These are phyloP conservation scores for Physcia stellaris DNA, from an alignment of 495 filamentous ascomycete species.

Conservation along the genomic window DNA sequence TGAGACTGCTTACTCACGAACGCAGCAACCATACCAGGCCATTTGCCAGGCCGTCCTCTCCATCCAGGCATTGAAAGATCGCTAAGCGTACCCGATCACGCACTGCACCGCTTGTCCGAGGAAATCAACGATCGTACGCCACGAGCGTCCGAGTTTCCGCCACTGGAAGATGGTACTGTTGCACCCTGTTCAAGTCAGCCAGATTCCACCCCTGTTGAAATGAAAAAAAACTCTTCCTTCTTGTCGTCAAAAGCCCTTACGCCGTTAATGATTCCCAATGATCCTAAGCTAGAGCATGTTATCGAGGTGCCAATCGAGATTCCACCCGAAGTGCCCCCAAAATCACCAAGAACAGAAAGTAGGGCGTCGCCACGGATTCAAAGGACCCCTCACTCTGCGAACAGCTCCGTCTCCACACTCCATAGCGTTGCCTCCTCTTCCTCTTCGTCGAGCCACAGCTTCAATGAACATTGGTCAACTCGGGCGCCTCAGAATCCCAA, in stretches of 20 bases:
- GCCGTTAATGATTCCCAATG: constrained; percentile 29
- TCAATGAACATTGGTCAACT: no score
- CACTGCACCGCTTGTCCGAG: constrained; percentile 14
- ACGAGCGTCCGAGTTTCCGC: constrained; percentile 3
- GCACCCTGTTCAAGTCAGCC: background rate
- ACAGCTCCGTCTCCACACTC: constrained; percentile 9
- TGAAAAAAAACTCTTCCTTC: constrained; percentile 22
- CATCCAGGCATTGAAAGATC: constrained; percentile 54
- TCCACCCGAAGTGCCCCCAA: constrained; percentile 32
- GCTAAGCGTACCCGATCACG: constrained; percentile 41
- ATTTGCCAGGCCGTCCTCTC: no score
- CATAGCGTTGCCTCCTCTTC: constrained; percentile 11
- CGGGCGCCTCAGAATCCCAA: constrained; percentile 2
- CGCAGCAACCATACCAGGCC: constrained; percentile 59
- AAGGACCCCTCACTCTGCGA: constrained; percentile 6
- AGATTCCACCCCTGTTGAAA: constrained; percentile 4
- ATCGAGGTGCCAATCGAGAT: constrained; percentile 18
- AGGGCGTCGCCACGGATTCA: constrained; percentile 11
- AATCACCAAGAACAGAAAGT: constrained; percentile 22
- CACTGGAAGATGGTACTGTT: constrained; percentile 3
- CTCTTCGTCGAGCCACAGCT: constrained; percentile 8
- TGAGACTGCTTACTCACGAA: background rate
- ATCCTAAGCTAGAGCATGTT: constrained; percentile 13
- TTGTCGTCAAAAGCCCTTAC: constrained; percentile 35
- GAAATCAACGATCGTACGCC: constrained; percentile 7